Conservation (phyloP, 208 protist genomes). For the Zelonia costaricensis region DNA sequence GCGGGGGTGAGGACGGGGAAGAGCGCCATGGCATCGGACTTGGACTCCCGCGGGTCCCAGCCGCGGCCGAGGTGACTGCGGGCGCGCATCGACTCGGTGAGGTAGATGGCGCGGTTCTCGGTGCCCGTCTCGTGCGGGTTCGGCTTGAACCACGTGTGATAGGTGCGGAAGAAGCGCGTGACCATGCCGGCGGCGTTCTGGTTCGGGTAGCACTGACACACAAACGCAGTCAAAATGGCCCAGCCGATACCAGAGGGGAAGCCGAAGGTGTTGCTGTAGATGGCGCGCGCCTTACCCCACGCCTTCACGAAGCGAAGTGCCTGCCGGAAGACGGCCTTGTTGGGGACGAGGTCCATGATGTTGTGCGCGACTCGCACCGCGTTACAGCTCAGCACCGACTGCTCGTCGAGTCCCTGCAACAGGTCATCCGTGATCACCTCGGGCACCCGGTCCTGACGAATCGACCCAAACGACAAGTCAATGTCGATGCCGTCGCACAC, state of each 20-base stretch:
- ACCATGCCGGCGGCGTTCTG: constrained; percentile 92
- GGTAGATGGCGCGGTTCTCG: constrained; percentile 89
- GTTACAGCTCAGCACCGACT: constrained; percentile 95
- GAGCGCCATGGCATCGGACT: constrained; percentile 90
- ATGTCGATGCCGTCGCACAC: constrained; percentile 95
- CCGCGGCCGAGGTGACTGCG: constrained; percentile 68
- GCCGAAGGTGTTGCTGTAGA: constrained; percentile 98
- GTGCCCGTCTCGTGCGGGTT: constrained; percentile 80
- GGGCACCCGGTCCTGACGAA: constrained; percentile 87
- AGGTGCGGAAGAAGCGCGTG: constrained; percentile 95
- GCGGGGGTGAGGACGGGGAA: constrained; percentile 99
- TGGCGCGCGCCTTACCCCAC: constrained; percentile 94
- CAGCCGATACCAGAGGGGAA: constrained; percentile 98
- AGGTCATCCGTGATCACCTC: constrained; percentile 94
- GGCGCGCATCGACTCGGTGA: constrained; percentile 79
- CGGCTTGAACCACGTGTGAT: constrained; percentile 90
- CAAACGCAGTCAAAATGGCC: constrained; percentile 96
- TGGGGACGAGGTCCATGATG: constrained; percentile 97
- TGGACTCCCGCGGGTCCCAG: constrained; percentile 88
- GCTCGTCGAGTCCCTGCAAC: constrained; percentile 93
- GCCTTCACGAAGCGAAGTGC: constrained; percentile 96
- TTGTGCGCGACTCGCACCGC: constrained; percentile 96
- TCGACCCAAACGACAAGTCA: constrained; percentile 96
- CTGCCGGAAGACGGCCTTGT: constrained; percentile 94
- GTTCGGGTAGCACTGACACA: constrained; percentile 98